Evolutionary conservation across 2,329 filamentous ascomycete species (phyloP), one percentile per base, ranked within the genome.

Genomic region (Eutypa lata): DNA sequence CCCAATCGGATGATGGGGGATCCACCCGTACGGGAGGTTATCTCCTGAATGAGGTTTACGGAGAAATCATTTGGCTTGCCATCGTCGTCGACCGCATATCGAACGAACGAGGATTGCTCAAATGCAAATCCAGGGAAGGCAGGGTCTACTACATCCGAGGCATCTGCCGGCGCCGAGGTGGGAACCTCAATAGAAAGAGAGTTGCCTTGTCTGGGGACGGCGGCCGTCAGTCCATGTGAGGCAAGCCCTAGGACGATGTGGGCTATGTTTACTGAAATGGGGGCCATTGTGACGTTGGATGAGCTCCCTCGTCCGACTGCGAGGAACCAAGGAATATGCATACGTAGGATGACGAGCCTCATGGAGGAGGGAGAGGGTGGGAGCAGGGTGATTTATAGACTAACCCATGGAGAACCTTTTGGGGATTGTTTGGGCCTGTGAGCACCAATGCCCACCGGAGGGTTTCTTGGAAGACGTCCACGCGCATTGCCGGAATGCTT

Each of bases 1-100:
- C 69, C 69, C 3, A 72, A 56, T 13, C 69, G 60, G 37, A 72
- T 72, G 45, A 68, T 64, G 3, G 69, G 66, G 31, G 59, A 61
- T 1, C 69, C 69, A 2, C 67, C 67, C 0, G 68, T 72, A 24
- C 70, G 65, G 7, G 62, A 64, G 44, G 67, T 69, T 47, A 72
- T 61, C 18, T 57, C 60, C 16, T 66, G 52, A 42, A 72, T 68
- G 28, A 72, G 62, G 48, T 72, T 72, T 14, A 56, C 47, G 1
- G 67, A 70, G 56, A 72, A 72, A 10, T 49, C 48, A 31, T 72
- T 72, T 16, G 57, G 28, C n/a, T 63, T 64, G 28, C 67, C 66
- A 21, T 63, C 54, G 48, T 64, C 61, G 42, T 68, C 62, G 47
- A 65, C 57, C 3, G 68, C 68, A 50, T 70, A 71, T 18, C 66